These are phyloP conservation scores for Wickerhamiella brachini DNA, from an alignment of 805 yeast genomes.

Conservation along the genomic window DNA sequence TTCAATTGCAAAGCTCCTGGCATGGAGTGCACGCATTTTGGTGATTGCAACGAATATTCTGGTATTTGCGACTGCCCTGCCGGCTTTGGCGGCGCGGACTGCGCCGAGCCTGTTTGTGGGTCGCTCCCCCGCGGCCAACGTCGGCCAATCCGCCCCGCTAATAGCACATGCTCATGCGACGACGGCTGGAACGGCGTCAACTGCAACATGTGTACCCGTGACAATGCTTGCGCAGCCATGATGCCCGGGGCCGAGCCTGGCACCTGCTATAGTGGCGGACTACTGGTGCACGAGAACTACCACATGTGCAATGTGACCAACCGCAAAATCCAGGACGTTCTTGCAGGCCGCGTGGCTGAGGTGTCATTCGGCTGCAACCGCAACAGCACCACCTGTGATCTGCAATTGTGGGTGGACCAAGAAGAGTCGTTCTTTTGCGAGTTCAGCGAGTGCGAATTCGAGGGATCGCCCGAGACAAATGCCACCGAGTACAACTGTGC, in stretches of 20 bases:
- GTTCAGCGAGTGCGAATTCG: slow-evolving; percentile 55
- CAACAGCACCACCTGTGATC: slow-evolving; percentile 53
- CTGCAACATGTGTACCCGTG: slow-evolving; percentile 67
- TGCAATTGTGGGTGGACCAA: slow-evolving; percentile 93
- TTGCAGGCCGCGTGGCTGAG: slow-evolving; percentile 74
- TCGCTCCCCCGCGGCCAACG: slow-evolving; percentile 48
- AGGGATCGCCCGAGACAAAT: slow-evolving; percentile 45
- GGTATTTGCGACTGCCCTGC: slow-evolving; percentile 87
- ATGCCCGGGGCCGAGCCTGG: slow-evolving; percentile 75
- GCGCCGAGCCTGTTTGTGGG: slow-evolving; percentile 82
- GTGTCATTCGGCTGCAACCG: slow-evolving; percentile 82
- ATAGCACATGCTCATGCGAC: slow-evolving; percentile 52
- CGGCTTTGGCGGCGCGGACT: slow-evolving; percentile 91
- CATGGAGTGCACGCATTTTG: slow-evolving; percentile 80
- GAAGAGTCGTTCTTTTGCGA: slow-evolving; percentile 85
- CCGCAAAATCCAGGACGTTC: slow-evolving; percentile 63
- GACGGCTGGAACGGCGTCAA: slow-evolving; percentile 91
- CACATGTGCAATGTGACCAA: slow-evolving; percentile 93
- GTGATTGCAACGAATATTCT: slow-evolving; percentile 72
- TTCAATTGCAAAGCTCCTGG: slow-evolving; percentile 91
- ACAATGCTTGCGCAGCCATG: slow-evolving; percentile 67
- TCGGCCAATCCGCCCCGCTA: slow-evolving; percentile 43
- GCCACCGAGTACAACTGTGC: slow-evolving; percentile 68
- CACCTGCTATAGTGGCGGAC: slow-evolving; percentile 78
- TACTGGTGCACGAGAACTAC: slow-evolving; percentile 62